Base-by-base conservation (phyloP, 306 rosid species). In the Cercis canadensis region DNA sequence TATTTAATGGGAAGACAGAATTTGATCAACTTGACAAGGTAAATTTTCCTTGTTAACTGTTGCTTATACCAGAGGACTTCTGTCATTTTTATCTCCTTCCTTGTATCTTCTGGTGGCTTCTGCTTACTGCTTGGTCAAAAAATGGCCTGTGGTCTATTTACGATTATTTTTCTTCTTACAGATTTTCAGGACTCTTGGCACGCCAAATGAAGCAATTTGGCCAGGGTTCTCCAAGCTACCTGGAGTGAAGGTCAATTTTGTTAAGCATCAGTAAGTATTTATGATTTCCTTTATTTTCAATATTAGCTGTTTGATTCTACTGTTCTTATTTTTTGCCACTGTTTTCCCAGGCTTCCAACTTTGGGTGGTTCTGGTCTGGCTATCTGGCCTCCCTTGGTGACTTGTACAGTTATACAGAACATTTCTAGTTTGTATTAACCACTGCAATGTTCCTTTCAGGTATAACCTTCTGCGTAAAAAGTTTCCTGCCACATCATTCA, bases 261-360 rank as follows among this genome's bases (percentile, higher is more conserved):
- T 91, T 61, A 95, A 95, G 85, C 99, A 95, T 76, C 97, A 89
- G 99, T 95, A 85, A 89, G 99, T 89, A 77, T 78, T 73, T 56
- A 40, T 65, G 17, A 63, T 76, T 29, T 73, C 81, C 76, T 59
- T 65, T 80, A 66, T 67, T 69, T n/a, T 45, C 18, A 69, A 40
- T 55, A 15, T 76, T 61, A 53, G 17, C 36, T 57, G 39, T 66
- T 74, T 77, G 64, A 78, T 75, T 80, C 65, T 50, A 73, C 75
- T 75, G 73, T 87, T 85, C 96, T 88, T 89, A 90, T 89, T 71
- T 75, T 58, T 73, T 81, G 87, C 92, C 87, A 76, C 94, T 90
- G 92, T 94, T 94, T 93, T 94, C 96, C 92, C 98, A 94, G 98
- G 97, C 98, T 90, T 88, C 96, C 96, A 87, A 89, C 97, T 90